These are phyloP conservation scores for Melampsora larici-populina DNA, from an alignment of 1,284 basidiomycete species.

Conservation along the genomic window DNA sequence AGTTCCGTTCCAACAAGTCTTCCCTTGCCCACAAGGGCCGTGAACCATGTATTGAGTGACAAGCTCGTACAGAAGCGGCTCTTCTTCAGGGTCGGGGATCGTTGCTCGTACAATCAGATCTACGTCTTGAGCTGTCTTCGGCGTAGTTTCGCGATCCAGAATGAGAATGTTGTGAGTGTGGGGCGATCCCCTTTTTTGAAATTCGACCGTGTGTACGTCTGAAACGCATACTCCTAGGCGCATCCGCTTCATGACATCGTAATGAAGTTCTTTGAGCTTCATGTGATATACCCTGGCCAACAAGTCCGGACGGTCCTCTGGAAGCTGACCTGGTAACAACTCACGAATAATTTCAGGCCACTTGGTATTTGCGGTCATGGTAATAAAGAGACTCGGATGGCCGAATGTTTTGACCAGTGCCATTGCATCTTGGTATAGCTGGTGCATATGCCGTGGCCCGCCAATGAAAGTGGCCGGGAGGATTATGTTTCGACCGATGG, in stretches of 20 bases:
- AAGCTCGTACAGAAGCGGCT: too few species aligned
- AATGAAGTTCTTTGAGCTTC: background rate
- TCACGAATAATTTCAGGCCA: conserved; percentile 50
- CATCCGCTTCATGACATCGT: background rate
- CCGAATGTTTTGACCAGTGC: conserved; percentile 52
- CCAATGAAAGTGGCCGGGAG: conserved; percentile 55
- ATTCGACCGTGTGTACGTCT: too few species aligned
- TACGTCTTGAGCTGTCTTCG: too few species aligned
- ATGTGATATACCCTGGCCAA: background rate
- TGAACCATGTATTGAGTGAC: too few species aligned
- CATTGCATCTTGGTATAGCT: conserved; percentile 54
- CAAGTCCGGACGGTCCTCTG: background rate
- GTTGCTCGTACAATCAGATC: too few species aligned
- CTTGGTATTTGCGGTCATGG: conserved; percentile 55
- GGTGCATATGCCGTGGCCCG: conserved; percentile 51
- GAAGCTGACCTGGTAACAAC: background rate
- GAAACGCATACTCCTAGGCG: background rate
- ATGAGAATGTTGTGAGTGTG: too few species aligned
- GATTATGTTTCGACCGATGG: conserved; percentile 48
- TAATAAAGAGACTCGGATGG: conserved; percentile 55
- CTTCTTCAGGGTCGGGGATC: too few species aligned
- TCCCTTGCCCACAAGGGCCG: too few species aligned
- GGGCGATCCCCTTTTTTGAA: too few species aligned
- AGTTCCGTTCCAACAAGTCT: too few species aligned
- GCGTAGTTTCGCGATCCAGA: too few species aligned